These are phyloP conservation scores for Coemansia sp. DNA, from an alignment of 192 early-diverging fungal genomes.

Conservation along the genomic window DNA sequence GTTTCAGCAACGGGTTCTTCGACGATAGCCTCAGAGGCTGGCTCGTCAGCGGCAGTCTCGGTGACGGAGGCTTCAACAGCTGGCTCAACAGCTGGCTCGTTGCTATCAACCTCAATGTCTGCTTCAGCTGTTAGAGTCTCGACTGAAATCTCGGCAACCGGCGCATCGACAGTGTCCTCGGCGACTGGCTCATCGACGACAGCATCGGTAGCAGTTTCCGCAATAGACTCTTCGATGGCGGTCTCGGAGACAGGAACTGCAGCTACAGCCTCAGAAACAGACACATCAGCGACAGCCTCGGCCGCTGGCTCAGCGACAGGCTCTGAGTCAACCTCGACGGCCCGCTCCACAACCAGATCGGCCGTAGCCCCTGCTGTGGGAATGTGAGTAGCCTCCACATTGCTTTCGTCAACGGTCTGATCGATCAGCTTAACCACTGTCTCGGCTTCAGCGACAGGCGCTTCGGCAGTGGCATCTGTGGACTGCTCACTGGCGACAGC, in stretches of 20 bases:
- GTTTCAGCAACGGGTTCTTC: slow-evolving; percentile 5
- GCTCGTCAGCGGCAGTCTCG: background rate
- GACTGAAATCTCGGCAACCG: background rate
- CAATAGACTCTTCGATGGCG: background rate
- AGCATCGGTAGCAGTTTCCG: background rate
- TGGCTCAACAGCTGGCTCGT: background rate
- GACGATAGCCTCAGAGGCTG: background rate
- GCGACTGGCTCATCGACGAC: background rate
- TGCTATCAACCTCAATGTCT: background rate
- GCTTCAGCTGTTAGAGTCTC: background rate
- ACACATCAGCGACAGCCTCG: background rate
- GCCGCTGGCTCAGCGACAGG: too few species aligned
- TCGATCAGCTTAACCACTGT: background rate
- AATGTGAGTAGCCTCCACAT: background rate
- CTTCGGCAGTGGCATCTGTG: background rate
- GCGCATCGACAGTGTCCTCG: background rate
- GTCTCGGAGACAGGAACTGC: background rate
- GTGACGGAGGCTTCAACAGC: background rate
- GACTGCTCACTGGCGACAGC: too few species aligned
- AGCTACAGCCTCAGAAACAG: too few species aligned
- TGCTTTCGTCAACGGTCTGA: background rate
- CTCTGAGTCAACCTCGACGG: background rate
- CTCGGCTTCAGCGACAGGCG: slow-evolving; percentile 10
- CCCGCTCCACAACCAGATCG: background rate
- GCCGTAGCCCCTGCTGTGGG: background rate